phyloP scores from a whole-genome alignment of 1,139 yeast genomes.

The Candida smagusa region DNA sequence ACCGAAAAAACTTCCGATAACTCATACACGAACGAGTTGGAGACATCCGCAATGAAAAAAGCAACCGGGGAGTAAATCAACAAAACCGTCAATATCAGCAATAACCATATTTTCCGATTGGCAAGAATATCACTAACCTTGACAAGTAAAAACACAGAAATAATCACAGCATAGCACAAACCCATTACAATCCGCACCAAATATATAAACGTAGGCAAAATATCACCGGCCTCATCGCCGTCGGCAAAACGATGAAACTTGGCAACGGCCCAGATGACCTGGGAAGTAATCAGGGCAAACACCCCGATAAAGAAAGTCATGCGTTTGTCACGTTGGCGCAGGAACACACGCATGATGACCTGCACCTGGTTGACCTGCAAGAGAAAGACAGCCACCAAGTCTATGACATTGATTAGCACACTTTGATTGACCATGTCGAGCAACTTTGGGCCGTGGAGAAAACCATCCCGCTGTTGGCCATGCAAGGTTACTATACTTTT shows the following conservation, averaged over 20 bases:
- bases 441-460: conserved; percentile 50
- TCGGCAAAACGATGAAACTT: conserved; percentile 41
- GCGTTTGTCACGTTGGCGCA: conserved; percentile 68
- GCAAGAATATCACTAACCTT: conserved; percentile 57
- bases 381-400: conserved; percentile 57
- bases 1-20: conserved; percentile 72
- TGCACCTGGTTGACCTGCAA: conserved; percentile 75
- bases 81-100: conserved; percentile 58
- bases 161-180: conserved; percentile 66
- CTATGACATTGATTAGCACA: conserved; percentile 55
- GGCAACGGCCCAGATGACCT: conserved; percentile 68
- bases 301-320: conserved; percentile 63
- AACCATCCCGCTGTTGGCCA: conserved; percentile 53
- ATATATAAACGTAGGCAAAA: conserved; percentile 77
- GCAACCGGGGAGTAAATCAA: conserved; percentile 66
- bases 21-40: conserved; percentile 67
- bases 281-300: conserved; percentile 53
- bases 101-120: conserved; percentile 45
- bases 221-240: conserved; percentile 48
- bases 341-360: conserved; percentile 67
- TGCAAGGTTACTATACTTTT: conserved; percentile 45
- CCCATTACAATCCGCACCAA: conserved; percentile 73
- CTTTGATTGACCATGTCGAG: conserved; percentile 47
- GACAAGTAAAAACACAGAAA: conserved; percentile 55
- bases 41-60: conserved; percentile 74